Base-by-base conservation (phyloP, 1,139 yeast genomes). In the Arxiozyma telluris region DNA sequence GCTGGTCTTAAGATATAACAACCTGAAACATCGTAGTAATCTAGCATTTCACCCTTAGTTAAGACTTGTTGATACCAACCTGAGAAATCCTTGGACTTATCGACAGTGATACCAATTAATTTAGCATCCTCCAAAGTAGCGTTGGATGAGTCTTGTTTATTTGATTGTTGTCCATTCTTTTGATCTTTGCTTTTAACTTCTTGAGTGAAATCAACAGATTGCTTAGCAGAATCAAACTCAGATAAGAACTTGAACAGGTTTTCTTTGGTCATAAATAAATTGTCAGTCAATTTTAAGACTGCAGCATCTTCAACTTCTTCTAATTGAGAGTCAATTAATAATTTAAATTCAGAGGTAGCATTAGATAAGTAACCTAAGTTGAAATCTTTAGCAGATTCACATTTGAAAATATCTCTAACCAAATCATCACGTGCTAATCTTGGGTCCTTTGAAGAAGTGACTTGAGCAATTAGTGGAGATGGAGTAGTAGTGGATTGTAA, bases 1-100 rank as follows among this genome's bases (percentile, higher is more conserved):
- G 91, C 87, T 57, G 99, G 99, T 75, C 97, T 87, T 78, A 94
- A 79, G 65, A 94, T 93, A 73, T 94, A 94, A 77, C 99, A 94
- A 62, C 99, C 99, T 47, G 98, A 91, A 53, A 94, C 97, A 70
- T 94, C 98, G 68, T 94, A 93, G 76, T 94, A 94, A 71, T 94
- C 98, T 68, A 94, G 79, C 96, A 94, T 88, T 73, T 94, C 98
- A 72, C 96, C 95, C 76, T 94, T 94, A 65, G 93, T 86, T 59
- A 90, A 79, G 56, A 94, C 86, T 76, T 94, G 98, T 61, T 91
- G 90, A 76, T 93, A 94, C 99, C 99, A 94, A 53, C 90, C 83
- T 58, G 98, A 83, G 77, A 94, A 94, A 69, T 94, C 98, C 66
- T 82, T 78, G 58, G 84, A 80, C 76, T 93, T 94, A 71, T 90